phyloP scores from a whole-genome alignment of 192 early-diverging fungal species.

The Mortierella alpina region DNA sequence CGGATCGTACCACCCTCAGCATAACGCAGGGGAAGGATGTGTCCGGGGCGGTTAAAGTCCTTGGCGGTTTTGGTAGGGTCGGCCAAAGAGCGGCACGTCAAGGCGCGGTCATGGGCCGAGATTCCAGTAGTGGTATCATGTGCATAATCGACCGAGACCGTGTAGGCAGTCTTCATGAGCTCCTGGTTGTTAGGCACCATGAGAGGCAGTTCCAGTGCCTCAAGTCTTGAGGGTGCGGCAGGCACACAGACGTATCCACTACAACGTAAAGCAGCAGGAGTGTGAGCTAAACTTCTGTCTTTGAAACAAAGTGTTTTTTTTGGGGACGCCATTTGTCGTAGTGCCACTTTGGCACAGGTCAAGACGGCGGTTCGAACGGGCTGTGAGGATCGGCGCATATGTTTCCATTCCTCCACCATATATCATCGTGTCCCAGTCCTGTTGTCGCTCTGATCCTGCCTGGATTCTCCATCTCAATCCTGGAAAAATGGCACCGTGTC shows the following conservation, averaged over 20 bases:
- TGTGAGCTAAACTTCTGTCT: too few species aligned
- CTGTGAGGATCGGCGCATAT: too few species aligned
- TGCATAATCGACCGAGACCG: conserved; percentile 87
- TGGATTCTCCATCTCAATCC: too few species aligned
- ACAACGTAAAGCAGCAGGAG: neutral
- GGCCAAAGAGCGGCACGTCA: conserved; percentile 83
- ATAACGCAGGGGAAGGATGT: conserved; percentile 93
- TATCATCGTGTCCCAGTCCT: too few species aligned
- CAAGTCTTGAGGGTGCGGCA: conserved; percentile 76
- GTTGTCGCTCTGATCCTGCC: too few species aligned
- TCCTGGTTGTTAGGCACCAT: conserved; percentile 97
- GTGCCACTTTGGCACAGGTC: too few species aligned
- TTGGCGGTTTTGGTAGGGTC: conserved; percentile 72
- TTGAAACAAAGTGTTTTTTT: too few species aligned
- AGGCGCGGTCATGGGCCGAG: conserved; percentile 89
- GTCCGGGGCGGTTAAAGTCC: conserved; percentile 91
- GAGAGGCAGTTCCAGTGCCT: conserved; percentile 86
- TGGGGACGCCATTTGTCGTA: too few species aligned
- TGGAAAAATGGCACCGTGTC: too few species aligned
- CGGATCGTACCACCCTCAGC: conserved; percentile 81
- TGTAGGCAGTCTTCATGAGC: conserved; percentile 93
- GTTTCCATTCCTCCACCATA: too few species aligned
- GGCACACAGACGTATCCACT: conserved; percentile 95
- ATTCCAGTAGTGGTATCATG: conserved; percentile 93
- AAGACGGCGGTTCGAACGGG: too few species aligned